Base-by-base conservation (phyloP, 2,329 filamentous ascomycete species). In the Dryadomyces quercus-mongolicae region DNA sequence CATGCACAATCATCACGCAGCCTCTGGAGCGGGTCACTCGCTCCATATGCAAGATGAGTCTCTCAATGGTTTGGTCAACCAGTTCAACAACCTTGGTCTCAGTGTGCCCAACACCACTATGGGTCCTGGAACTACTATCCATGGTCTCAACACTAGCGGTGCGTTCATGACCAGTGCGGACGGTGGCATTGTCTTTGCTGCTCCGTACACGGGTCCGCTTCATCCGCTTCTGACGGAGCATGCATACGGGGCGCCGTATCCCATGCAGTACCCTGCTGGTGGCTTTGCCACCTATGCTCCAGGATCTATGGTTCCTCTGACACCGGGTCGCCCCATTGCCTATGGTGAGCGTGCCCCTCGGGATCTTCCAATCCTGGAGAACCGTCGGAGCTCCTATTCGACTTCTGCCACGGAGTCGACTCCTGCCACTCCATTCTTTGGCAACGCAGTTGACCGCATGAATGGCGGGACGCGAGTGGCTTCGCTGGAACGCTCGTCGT, bases 371-470 rank as follows among this genome's bases (percentile, higher is more conserved):
- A 77, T 73, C 36, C 70, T 85, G 34, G 81, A 85, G 60, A 84
- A 84, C 56, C 81, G 82, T 22, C 80, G 82, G 52, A 80, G 79
- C 16, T 85, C 82, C 2, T 84, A 85, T 66, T 85, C 82, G 1
- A 85, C 82, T 31, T 64, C 62, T 12, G 62, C 61, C 2, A 85
- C 76, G 4, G 82, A 84, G 66, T 85, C 82, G 8, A 77, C 80
- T 25, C 78, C 81, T 3, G 77, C 82, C 5, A 86, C 81, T 34
- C 83, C 84, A 0, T 81, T 81, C 62, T 84, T 84, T 59, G 78
- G 76, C 54, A 74, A 74, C 51, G 68, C 76, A 59, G 72, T 75
- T 40, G 78, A 81, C 54, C 75, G 80, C 42, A 81, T 86, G 56
- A 76, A 76, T 61, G 79, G 58, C 3, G 56, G 76, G 45, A 73